A percentile compares a stretch with the other conserved stretches of the same genome.
Evolutionary conservation across 192 early-diverging fungal species (phyloP).

Genomic region (Podila epicladia): DNA sequence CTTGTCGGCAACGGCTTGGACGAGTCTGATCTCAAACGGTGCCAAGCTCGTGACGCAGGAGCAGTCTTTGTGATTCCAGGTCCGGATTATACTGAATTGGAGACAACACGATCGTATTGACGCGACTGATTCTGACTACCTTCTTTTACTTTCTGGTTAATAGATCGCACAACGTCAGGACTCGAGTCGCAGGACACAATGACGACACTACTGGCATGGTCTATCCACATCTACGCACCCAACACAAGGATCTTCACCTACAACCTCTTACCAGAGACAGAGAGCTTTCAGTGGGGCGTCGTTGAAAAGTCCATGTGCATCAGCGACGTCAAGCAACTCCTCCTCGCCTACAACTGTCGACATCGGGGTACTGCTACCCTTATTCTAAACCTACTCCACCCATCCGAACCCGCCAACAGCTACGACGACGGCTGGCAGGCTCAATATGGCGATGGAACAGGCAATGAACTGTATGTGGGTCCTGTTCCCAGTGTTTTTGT

Average conservation of each 20-base stretch:
- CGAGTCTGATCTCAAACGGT: conserved; percentile 34
- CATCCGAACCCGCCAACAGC: conserved; percentile 57
- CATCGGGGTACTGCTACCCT: conserved; percentile 67
- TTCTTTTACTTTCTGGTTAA: background rate
- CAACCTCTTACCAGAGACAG: conserved; percentile 70
- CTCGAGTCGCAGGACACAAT: conserved; percentile 69
- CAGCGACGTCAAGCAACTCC: conserved; percentile 60
- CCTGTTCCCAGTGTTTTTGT: conserved; percentile 63
- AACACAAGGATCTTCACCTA: conserved; percentile 67
- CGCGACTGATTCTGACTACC: background rate
- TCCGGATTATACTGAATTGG: conserved; percentile 5
- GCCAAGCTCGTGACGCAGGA: conserved; percentile 53
- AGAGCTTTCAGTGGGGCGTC: conserved; percentile 65
- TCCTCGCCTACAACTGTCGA: conserved; percentile 64
- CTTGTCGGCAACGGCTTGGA: conserved; percentile 47
- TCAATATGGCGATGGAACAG: conserved; percentile 75
- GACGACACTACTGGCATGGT: conserved; percentile 75
- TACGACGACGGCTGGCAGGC: conserved; percentile 74
- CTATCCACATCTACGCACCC: conserved; percentile 68
- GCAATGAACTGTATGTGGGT: conserved; percentile 70
- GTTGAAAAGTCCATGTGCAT: conserved; percentile 61
- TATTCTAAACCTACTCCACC: conserved; percentile 71
- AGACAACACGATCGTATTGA: background rate
- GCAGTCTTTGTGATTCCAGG: conserved; percentile 63
- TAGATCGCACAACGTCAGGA: conserved; percentile 61